Evolutionary conservation across 495 filamentous ascomycete species (phyloP), one percentile per base, ranked within the genome.

Genomic region (Penicillium parvum): DNA sequence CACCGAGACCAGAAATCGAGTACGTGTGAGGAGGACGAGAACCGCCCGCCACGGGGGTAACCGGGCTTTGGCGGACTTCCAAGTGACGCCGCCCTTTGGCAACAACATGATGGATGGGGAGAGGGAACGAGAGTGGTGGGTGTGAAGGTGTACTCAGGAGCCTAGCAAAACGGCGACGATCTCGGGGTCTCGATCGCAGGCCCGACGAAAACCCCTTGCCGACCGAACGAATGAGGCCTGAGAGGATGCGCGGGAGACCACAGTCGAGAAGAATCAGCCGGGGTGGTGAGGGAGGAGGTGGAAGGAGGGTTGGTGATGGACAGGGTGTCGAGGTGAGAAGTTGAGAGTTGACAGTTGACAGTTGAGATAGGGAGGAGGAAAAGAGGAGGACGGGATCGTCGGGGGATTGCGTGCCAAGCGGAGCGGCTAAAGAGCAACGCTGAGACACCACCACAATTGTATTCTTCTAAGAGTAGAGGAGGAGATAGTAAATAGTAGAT

Each of bases 81-180:
- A 96, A 63, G 76, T 92, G 59, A 94, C 78, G 66, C 86, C 87
- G 65, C 86, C 86, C 66, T 94, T 95, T 38, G 86, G 85, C 50
- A 92, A 76, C 64, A 95, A 71, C 83, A 87, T 87, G 35, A 32
- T 49, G 38, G 23, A 32, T 28, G 32, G 27, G 20, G 32, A 29
- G 25, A 40, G 20, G 20, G 36, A 36, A 39, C 12, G 39, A 40
- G 35, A 16, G 42, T 48, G 32, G 26, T 23, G 40, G 29, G 23
- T 33, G 34, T 41, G 21, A 32, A n/a, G 8, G 16, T 29, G 26
- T 30, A 22, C 43, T 45, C 47, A 47, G 52, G 52, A 55, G 52
- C 52, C 47, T 45, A 21, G 35, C 23, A 40, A 32, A 42, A 41
- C 40, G 55, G 55, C 45, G n/a, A n/a, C n/a, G 54, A 49, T 56